A percentile compares a stretch with the other conserved stretches of the same genome.
These are phyloP conservation scores for Terfezia boudieri DNA, from an alignment of 495 filamentous ascomycete genomes.

Conservation along the genomic window DNA sequence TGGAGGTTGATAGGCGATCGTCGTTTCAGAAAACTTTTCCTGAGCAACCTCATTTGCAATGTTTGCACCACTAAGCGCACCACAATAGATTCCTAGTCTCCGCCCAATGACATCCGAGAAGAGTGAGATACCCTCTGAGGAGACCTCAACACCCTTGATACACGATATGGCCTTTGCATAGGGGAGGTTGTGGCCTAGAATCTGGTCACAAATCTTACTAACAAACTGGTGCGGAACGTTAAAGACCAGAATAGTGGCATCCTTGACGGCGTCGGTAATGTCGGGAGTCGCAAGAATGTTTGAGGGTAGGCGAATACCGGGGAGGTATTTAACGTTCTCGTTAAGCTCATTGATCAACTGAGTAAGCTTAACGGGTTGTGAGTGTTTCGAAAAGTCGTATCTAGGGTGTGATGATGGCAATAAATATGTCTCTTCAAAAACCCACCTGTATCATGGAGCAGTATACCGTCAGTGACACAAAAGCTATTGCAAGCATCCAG, in stretches of 20 bases:
- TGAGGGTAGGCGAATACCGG: conserved; percentile 53
- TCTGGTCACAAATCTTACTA: conserved; percentile 55
- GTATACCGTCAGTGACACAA: background rate
- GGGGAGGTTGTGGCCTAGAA: conserved; percentile 72
- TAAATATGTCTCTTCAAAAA: conserved; percentile 22
- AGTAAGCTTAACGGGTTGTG: conserved; percentile 61
- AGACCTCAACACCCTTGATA: conserved; percentile 92
- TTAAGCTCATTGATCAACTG: conserved; percentile 73
- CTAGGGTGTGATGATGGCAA: conserved; percentile 10
- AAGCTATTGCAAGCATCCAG: background rate
- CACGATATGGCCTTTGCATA: conserved; percentile 89
- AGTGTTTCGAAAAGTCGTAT: conserved; percentile 27
- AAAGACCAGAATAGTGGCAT: conserved; percentile 77
- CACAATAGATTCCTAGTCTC: conserved; percentile 84
- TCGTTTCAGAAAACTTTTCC: conserved; percentile 93
- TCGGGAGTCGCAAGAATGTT: conserved; percentile 85
- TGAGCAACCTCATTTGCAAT: conserved; percentile 86
- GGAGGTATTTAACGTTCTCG: conserved; percentile 96
- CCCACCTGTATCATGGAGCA: conserved; percentile 14
- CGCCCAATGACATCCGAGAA: conserved; percentile 91
- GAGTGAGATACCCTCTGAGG: conserved; percentile 53
- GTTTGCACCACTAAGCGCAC: conserved; percentile 88
- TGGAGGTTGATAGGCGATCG: conserved; percentile 86
- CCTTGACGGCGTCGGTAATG: conserved; percentile 54
- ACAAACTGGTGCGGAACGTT: conserved; percentile 98